phyloP scores from a whole-genome alignment of 2,329 filamentous ascomycete species.

The Xylaria sp. region DNA sequence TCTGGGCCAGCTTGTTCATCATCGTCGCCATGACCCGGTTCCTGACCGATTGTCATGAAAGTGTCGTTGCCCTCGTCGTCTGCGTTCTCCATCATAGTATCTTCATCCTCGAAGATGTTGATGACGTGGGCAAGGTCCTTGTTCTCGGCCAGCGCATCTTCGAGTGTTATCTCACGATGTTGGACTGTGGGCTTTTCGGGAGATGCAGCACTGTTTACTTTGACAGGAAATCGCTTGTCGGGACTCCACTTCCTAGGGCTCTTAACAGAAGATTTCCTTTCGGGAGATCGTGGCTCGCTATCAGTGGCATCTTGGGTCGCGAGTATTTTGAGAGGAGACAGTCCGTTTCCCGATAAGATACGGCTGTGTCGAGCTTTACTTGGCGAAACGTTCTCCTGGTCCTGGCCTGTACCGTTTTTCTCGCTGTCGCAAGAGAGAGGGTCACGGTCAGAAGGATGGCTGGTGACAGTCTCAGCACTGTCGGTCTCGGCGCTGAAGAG shows the following conservation, averaged over 20 bases:
- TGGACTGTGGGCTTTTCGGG: conserved; percentile 28
- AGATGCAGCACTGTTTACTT: conserved; percentile 47
- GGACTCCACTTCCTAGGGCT: conserved; percentile 53
- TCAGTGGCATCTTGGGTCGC: conserved; percentile 30
- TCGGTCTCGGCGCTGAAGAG: conserved; percentile 8
- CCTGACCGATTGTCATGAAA: conserved; percentile 41
- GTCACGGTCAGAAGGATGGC: background rate
- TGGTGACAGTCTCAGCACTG: no score
- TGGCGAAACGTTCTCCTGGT: conserved; percentile 56
- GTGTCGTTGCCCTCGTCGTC: conserved; percentile 41
- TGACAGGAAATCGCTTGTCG: conserved; percentile 67
- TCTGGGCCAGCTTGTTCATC: conserved; percentile 61
- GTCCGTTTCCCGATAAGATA: conserved; percentile 61
- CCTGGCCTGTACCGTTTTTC: conserved; percentile 24
- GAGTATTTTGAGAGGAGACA: conserved; percentile 64
- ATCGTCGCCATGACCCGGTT: conserved; percentile 26
- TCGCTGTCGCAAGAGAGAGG: conserved; percentile 22
- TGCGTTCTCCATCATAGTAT: conserved; percentile 42
- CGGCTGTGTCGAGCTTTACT: conserved; percentile 58
- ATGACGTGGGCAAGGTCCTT: conserved; percentile 64
- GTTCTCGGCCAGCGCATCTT: conserved; percentile 61
- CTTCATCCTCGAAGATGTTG: conserved; percentile 64
- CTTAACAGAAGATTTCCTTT: conserved; percentile 30
- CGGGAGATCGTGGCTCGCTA: conserved; percentile 38
- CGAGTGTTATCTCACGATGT: conserved; percentile 51